Base-by-base conservation (phyloP, 2,329 filamentous ascomycete genomes). In the Metarhizium rileyi region DNA sequence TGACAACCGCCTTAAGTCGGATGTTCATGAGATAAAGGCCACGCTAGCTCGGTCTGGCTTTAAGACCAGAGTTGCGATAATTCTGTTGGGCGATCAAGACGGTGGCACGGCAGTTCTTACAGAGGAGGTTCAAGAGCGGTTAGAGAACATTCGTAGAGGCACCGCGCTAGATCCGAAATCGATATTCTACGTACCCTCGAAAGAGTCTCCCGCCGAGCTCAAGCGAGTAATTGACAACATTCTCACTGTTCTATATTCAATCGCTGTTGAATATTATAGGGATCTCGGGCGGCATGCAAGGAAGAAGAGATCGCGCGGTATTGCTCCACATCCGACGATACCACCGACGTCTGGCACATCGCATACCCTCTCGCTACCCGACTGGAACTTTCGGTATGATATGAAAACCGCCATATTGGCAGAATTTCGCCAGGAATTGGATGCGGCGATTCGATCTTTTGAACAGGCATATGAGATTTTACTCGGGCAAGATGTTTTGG, bases 311-410 rank as follows among this genome's bases (percentile, higher is more conserved):
- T 85, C 86, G 44, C 80, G 90, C 51, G 86, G 87, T 7, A 75
- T 81, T 18, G 82, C 86, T 14, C 90, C 90, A 10, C 83, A 86
- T 44, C 89, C 90, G 3, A 91, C 89, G 6, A 77, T 88, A 28
- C 87, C 90, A 4, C 88, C 89, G 1, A 91, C 87, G 0, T 83
- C 78, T 20, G 88, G 87, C 26, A 94, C 88, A 1, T 94, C 90
- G 1, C 87, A 93, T 60, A 88, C 86, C 0, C 69, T 96, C n/a
- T 87, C 90, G 1, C 73, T 84, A 9, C 83, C 89, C 40, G 90
- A 88, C 3, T 98, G 91, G 93, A 90, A 89, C 60, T 84, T 94
- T 48, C 84, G 91, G 16, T 96, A 96, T 66, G 91, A 98, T 61
- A 90, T 95, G 70, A 98, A 98, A 64, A 77, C 90, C 18, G 91